Conservation (phyloP, 2,329 filamentous ascomycete species). For the Saccharata proteae region DNA sequence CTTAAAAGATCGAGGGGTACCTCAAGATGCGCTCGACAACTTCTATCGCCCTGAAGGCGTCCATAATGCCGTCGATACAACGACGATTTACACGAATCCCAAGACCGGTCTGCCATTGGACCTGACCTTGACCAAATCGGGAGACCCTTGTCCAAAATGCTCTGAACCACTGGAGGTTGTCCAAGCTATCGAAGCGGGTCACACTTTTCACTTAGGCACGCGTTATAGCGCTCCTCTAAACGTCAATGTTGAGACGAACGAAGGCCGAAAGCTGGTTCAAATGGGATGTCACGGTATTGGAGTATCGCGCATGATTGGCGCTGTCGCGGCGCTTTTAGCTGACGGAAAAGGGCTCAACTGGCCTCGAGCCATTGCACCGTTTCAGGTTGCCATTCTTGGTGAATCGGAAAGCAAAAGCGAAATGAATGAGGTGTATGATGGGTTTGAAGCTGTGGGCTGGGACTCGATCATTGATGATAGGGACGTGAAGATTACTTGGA, state of each 20-base stretch:
- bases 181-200: conserved; percentile 77
- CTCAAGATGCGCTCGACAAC: too few species aligned
- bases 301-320: conserved; percentile 78
- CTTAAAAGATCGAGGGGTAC: too few species aligned
- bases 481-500: conserved; percentile 59
- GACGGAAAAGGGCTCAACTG: conserved; percentile 66
- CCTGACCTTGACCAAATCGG: conserved; percentile 51
- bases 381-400: conserved; percentile 58
- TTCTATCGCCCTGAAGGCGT: too few species aligned
- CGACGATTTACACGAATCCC: conserved; percentile 17
- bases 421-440: conserved; percentile 51
- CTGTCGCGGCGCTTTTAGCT: conserved; percentile 63
- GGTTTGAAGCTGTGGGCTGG: conserved; percentile 6
- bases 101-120: conserved; percentile 39
- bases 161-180: conserved; percentile 51
- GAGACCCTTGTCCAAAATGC: conserved; percentile 66
- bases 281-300: conserved; percentile 98
- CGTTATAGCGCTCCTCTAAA: conserved; percentile 69
- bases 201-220: conserved; percentile 89
- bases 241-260: conserved; percentile 45
- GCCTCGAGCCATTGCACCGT: conserved; percentile 79
- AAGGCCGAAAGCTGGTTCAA: conserved; percentile 45
- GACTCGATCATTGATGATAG: conserved; percentile 28
- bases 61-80: too few species aligned
- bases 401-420: conserved; percentile 33